These are phyloP conservation scores for Backusella tuberculispora DNA, from an alignment of 192 early-diverging fungal genomes.

Conservation along the genomic window DNA sequence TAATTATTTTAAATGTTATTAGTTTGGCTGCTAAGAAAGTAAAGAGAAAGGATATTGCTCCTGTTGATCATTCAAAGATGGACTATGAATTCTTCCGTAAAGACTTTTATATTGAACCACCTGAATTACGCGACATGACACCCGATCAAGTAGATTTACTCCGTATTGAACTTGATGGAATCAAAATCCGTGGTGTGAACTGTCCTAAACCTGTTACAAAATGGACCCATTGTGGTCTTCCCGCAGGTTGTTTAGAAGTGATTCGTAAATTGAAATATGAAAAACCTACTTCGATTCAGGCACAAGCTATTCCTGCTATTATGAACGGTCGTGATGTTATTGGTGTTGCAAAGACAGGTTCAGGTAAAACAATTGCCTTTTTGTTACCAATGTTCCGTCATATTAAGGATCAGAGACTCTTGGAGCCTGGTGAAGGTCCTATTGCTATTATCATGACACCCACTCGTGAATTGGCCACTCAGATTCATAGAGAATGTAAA, in stretches of 20 bases:
- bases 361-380: conserved; percentile 94
- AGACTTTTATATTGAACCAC: conserved; percentile 95
- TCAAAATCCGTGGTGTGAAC: conserved; percentile 89
- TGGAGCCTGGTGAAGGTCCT: conserved; percentile 82
- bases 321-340: conserved; percentile 95
- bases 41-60: conserved; percentile 89
- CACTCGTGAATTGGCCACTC: conserved; percentile 90
- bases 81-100: conserved; percentile 89
- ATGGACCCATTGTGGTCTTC: conserved; percentile 97
- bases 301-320: conserved; percentile 94
- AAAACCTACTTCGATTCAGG: conserved; percentile 87
- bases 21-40: conserved; percentile 79
- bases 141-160: conserved; percentile 82
- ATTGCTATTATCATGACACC: conserved; percentile 90
- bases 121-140: conserved; percentile 83
- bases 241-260: conserved; percentile 72
- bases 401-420: conserved; percentile 85
- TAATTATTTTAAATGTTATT: conserved; percentile 19
- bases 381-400: conserved; percentile 94
- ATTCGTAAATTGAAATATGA: conserved; percentile 86
- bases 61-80: conserved; percentile 85
- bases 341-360: conserved; percentile 93
- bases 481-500: conserved; percentile 92
- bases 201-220: conserved; percentile 93
- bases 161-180: conserved; percentile 80